Conservation (phyloP, 306 rosid genomes). For the Rosa multiflora region DNA sequence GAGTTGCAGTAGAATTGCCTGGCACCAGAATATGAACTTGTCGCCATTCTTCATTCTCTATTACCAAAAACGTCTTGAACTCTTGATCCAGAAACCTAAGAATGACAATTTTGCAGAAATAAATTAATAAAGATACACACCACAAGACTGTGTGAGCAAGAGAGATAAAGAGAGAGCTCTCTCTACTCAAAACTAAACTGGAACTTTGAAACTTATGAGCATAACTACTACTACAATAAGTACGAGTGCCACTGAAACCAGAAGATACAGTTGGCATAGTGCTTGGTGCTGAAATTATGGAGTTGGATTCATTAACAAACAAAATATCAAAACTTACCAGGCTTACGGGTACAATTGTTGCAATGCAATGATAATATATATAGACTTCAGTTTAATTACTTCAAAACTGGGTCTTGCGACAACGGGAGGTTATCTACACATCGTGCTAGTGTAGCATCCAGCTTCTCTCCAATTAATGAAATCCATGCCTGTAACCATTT, state of each 20-base stretch:
- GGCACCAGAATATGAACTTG: neutral
- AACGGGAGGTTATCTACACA: slow-evolving; percentile 32
- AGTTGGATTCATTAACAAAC: neutral
- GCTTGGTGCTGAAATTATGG: neutral
- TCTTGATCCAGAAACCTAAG: neutral
- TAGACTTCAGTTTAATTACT: slow-evolving; percentile 12
- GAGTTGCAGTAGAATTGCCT: neutral
- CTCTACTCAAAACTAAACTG: neutral
- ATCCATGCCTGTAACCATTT: slow-evolving; percentile 46
- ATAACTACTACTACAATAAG: neutral
- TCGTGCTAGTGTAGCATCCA: slow-evolving; percentile 68
- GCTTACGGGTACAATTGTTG: neutral
- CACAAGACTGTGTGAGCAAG: neutral
- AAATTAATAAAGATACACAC: neutral
- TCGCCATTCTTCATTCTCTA: neutral
- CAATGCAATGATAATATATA: neutral
- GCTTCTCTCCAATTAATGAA: slow-evolving; percentile 58
- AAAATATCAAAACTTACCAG: slow-evolving; percentile 27
- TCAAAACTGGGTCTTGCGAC: slow-evolving; percentile 41
- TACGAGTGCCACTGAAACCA: neutral
- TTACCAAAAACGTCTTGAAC: neutral
- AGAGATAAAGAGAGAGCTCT: neutral
- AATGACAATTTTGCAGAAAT: neutral
- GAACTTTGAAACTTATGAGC: neutral
- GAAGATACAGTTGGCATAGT: neutral